phyloP scores from a whole-genome alignment of 2,329 filamentous ascomycete species.

The Fusarium brachygibbosum region DNA sequence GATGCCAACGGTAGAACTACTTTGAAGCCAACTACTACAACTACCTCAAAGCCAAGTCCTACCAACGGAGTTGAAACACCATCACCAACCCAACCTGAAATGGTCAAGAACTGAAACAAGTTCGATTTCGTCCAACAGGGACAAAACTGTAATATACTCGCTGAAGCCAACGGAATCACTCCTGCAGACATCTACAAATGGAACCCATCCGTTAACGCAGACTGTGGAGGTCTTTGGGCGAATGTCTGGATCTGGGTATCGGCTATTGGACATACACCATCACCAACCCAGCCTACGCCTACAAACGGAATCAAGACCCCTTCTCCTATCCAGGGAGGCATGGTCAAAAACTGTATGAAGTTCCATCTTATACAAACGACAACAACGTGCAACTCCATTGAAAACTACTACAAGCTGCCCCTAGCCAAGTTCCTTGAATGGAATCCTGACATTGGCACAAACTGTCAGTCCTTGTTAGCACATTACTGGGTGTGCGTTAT shows the following conservation, averaged over 20 bases:
- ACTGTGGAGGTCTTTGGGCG: background rate
- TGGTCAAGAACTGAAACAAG: background rate
- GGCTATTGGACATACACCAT: background rate
- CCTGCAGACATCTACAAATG: background rate
- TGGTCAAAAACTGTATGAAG: background rate
- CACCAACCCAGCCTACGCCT: background rate
- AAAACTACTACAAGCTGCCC: background rate
- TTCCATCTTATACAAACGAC: slow-evolving; percentile 4
- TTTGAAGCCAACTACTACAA: background rate
- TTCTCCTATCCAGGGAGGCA: background rate
- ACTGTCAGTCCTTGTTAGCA: background rate
- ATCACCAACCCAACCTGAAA: background rate
- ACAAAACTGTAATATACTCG: background rate
- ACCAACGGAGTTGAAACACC: background rate
- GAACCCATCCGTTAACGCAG: background rate
- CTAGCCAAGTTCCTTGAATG: background rate
- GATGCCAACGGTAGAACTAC: background rate
- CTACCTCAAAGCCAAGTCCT: background rate
- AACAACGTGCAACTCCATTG: background rate
- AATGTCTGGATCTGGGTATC: background rate
- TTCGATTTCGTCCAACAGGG: background rate
- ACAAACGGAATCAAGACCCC: background rate
- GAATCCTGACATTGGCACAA: background rate
- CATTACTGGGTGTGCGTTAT: background rate
- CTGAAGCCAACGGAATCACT: background rate